Percentiles rank a stretch among this genome's conserved stretches.
phyloP scores from a whole-genome alignment of 2,329 filamentous ascomycete genomes.

The Mariannaea sp. region DNA sequence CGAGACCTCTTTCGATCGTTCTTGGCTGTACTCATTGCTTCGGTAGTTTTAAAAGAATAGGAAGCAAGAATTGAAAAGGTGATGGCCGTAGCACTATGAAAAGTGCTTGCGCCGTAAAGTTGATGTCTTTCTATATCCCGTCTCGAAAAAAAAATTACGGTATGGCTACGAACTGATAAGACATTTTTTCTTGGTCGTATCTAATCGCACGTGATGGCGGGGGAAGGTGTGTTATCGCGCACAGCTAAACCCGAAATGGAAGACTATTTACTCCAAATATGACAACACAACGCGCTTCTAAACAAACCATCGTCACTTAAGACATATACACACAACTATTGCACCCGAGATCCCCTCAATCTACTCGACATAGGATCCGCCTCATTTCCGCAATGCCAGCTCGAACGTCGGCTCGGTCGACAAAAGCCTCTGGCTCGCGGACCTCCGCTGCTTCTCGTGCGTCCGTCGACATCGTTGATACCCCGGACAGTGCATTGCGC shows the following conservation, averaged over 20 bases:
- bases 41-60: too few species aligned
- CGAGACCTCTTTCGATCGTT: constrained; percentile 45
- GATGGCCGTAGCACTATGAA: constrained; percentile 17
- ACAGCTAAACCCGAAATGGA: constrained; percentile 39
- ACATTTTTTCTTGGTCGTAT: constrained; percentile 24
- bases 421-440: constrained; percentile 52
- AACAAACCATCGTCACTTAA: constrained; percentile 35
- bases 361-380: constrained; percentile 13
- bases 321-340: constrained; percentile 8
- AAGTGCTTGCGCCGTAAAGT: constrained; percentile 17
- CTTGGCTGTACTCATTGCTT: constrained; percentile 38
- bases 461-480: constrained; percentile 73
- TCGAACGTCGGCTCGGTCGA: constrained; percentile 52
- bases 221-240: constrained; percentile 9
- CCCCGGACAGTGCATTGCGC: constrained; percentile 71
- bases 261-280: constrained; percentile 41
- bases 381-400: constrained; percentile 51
- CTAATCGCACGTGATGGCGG: constrained; percentile 45
- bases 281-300: constrained; percentile 35
- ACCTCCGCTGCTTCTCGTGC: constrained; percentile 53
- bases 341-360: constrained; percentile 6
- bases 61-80: constrained; percentile 2
- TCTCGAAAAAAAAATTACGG: constrained; percentile 36
- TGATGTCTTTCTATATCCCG: too few species aligned
- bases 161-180: constrained; percentile 21